These are phyloP conservation scores for Emergomyces africanus DNA, from an alignment of 2,329 filamentous ascomycete species.

Conservation along the genomic window DNA sequence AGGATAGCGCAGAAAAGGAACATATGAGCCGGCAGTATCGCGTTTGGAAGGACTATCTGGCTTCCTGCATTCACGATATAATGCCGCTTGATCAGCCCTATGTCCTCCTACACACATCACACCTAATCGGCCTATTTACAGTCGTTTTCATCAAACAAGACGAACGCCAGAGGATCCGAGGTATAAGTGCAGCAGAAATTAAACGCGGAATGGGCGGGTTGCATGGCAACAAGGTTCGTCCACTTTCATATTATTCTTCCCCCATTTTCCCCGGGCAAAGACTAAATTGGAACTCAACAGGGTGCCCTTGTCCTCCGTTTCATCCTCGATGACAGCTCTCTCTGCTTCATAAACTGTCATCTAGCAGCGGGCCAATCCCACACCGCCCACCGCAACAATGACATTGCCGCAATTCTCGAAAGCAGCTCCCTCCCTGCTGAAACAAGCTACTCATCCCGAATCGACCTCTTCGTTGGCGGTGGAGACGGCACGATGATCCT, in stretches of 20 bases:
- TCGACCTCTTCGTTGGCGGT: constrained; percentile 77
- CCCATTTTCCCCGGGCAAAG: neutral
- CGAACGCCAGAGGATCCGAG: constrained; percentile 61
- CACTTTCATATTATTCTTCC: neutral
- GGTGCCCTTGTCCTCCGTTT: constrained; percentile 89
- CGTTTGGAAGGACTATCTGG: constrained; percentile 86
- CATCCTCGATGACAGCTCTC: constrained; percentile 78
- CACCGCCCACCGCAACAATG: constrained; percentile 81
- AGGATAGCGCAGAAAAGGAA: constrained; percentile 63
- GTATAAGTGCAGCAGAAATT: constrained; percentile 67
- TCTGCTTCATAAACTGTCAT: constrained; percentile 97
- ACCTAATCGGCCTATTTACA: constrained; percentile 87
- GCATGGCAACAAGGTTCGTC: constrained; percentile 72
- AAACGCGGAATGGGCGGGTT: constrained; percentile 93
- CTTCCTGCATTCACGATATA: constrained; percentile 67
- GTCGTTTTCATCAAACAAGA: constrained; percentile 86
- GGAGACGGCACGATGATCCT: constrained; percentile 91
- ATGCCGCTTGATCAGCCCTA: constrained; percentile 69
- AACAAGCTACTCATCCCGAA: constrained; percentile 50
- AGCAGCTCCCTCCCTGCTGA: constrained; percentile 60
- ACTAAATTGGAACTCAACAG: constrained; percentile 18
- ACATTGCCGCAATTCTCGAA: constrained; percentile 82
- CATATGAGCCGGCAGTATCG: constrained; percentile 96
- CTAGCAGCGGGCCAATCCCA: constrained; percentile 86
- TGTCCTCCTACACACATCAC: constrained; percentile 73